Evolutionary conservation across 305 asterid genomes (phyloP), one percentile per base, ranked within the genome.

Genomic region (Fraxinus sp.): DNA sequence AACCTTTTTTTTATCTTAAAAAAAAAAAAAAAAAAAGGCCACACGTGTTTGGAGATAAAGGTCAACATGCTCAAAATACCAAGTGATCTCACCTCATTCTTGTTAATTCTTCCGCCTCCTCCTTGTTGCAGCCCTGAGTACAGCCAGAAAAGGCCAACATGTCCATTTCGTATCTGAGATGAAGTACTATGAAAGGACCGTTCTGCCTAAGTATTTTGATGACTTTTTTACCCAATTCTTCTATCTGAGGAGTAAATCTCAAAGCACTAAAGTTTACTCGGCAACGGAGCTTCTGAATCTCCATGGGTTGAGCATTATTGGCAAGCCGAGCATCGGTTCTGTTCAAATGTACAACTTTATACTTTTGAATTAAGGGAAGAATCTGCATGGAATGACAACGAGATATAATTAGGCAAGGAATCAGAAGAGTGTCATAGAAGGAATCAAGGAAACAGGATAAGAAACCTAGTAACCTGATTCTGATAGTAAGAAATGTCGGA

Each of bases 131-230:
- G 55, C 97, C 97, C 83, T 90, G 95, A 20, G 91, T 92, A 83
- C 97, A 93, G 64, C 97, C 97, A 75, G 97, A 92, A 82, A 93
- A 93, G 0, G 97, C 97, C 82, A 93, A 85, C 97, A 93, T 93
- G 88, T 93, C 97, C 97, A 93, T 93, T 88, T 93, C 97, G 32
- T 89, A 93, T 84, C 97, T 89, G 70, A 93, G 94, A 85, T 93
- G 97, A 78, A 93, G 97, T 33, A 93, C 97, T 41, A 93, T 70
- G 85, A 93, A 90, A 18, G 94, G 95, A 16, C 97, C 97, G 28
- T 90, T 93, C 80, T 86, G 88, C 86, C 95, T 87, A 14, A 93
- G 88, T 79, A 93, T 90, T 59, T 83, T 86, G 80, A 93, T 87
- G 22, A 93, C 94, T 85, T 91, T 93, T 80, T 89, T 83, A 33